Evolutionary conservation across 2,329 filamentous ascomycete genomes (phyloP), one percentile per base, ranked within the genome.

Genomic region (Macrophomina tecta): DNA sequence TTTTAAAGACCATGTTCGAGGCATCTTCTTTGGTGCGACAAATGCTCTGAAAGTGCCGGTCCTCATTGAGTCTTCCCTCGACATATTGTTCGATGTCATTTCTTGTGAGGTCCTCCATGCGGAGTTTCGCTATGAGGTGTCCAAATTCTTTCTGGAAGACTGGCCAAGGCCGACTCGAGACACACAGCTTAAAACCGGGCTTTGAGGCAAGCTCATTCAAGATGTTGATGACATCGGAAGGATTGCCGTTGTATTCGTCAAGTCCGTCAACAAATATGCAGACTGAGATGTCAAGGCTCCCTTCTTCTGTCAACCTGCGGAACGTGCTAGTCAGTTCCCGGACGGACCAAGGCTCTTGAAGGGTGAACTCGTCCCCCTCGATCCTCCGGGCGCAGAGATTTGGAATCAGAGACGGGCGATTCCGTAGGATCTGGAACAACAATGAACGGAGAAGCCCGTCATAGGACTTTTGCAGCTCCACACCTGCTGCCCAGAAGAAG

Each of bases 401-500:
- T 8, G 11, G 36, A 5, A 64, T 45, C 7, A 64, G 12, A 12
- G n/a, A 11, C n/a, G 62, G 49, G n/a, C n/a, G n/a, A 18, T 55
- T 12, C 42, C 16, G 28, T 7, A 72, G 66, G 12, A 71, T 18
- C 16, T 71, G 67, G 48, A 73, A 68, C 0, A 76, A 55, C 4
- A 77, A 36, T 2, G 73, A 68, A 36, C 71, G 70, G 0, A 77
- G 64, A 0, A 77, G 51, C 0, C 76, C 77, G 30, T 70, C 71
- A 3, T 71, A 49, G 12, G 40, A 71, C 12, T 70, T 71, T 64
- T 78, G 75, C 58, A 76, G 56, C 1, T 3, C 5, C 2, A 67
- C 70, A 0, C 76, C 77, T 0, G 72, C 66, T 7, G 70, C 72
- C 76, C 76, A 79, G 52, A 78, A 77, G 67, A 74, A 78, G 58